Conservation (phyloP, 257 asterid species). For the Scutellaria barbata region DNA sequence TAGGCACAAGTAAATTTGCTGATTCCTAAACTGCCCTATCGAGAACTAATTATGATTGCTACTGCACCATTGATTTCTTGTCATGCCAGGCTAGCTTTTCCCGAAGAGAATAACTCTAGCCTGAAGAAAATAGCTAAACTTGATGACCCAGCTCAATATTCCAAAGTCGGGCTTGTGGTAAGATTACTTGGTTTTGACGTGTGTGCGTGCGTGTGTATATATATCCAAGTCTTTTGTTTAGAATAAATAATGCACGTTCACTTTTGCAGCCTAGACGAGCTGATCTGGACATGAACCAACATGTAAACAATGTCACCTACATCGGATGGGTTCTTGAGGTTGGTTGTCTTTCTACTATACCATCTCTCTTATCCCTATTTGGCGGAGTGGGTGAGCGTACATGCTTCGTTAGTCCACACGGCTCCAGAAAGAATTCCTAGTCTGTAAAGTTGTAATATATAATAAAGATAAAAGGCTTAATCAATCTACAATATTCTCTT, state of each 20-base stretch:
- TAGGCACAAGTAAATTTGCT: slow-evolving; percentile 1
- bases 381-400: too few species aligned
- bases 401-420: too few species aligned
- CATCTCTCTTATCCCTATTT: slow-evolving; percentile 16
- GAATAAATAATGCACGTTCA: slow-evolving; percentile 3
- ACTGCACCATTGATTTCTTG: slow-evolving; percentile 27
- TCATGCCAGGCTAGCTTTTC: slow-evolving; percentile 76
- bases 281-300: slow-evolving; percentile 95
- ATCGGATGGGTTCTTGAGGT: slow-evolving; percentile 99
- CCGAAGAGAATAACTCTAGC: slow-evolving; percentile 90
- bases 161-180: slow-evolving; percentile 80
- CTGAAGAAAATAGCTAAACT: slow-evolving; percentile 86
- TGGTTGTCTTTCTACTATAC: slow-evolving; percentile 34
- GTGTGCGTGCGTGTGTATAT: not conserved
- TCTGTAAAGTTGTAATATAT: not conserved
- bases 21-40: slow-evolving; percentile 6
- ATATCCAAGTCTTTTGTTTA: not conserved
- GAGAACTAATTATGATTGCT: slow-evolving; percentile 6
- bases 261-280: slow-evolving; percentile 83
- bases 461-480: not conserved
- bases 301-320: slow-evolving; percentile 90
- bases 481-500: not conserved
- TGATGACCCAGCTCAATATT: slow-evolving; percentile 73
- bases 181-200: slow-evolving; percentile 29
- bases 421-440: too few species aligned